Evolutionary conservation across 257 asterid genomes (phyloP), one percentile per base, ranked within the genome.

Genomic region (Prunella vulgaris): DNA sequence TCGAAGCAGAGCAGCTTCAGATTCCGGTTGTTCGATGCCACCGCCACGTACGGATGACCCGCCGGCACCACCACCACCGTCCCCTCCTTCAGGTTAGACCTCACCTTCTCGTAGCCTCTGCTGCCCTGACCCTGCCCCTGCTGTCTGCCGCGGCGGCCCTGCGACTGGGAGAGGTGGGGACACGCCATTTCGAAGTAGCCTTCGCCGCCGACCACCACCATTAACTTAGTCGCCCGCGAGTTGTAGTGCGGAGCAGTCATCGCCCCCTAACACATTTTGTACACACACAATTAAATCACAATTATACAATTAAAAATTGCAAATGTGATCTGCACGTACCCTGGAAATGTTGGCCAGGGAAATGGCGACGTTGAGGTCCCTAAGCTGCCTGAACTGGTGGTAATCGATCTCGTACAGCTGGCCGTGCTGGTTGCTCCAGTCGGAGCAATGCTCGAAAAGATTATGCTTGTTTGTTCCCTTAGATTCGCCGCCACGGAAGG

Each of bases 161-260:
- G 35, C 5, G 56, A 33, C 21, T 58, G 35, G 0, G 90, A 59
- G 42, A 84, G 32, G 68, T 87, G 94, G 0, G 98, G 96, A 46
- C 89, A 83, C 1, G 91, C 93, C 93, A 92, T 88, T 66, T 90
- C 91, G 8, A 81, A 73, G 80, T 76, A 81, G 10, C 98, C 98
- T 61, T 86, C 84, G 1, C 96, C 97, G 0, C 74, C 80, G 0
- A 77, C 52, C 5, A 88, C 95, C 0, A 77, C 0, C 0, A 27
- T 1, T 25, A 90, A 58, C 70, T 79, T 84, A 1, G 91, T 81
- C 2, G 86, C 76, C 82, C 67, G 81, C 0, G 98, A 86, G 80
- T 73, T 81, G 77, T 79, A 92, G 3, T 51, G 0, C 0, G 87
- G 93, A 57, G 82, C 83, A 0, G 58, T 35, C 98, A 92, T 92